Conservation (phyloP, 2,329 filamentous ascomycete species). For the Setomelanomma holmii region DNA sequence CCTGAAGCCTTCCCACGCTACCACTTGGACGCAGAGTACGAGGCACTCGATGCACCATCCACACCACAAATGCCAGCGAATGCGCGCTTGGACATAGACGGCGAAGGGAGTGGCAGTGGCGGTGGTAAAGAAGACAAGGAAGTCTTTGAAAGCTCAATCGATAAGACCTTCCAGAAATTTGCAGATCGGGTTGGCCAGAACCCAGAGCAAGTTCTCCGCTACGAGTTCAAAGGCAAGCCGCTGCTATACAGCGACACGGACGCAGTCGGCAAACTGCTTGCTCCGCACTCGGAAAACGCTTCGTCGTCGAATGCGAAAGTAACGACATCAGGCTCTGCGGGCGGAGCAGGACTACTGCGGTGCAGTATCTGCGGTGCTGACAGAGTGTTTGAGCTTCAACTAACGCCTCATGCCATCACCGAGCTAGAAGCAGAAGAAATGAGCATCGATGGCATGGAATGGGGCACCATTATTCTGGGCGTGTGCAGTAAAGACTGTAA, state of each 20-base stretch:
- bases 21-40: slow-evolving; percentile 89
- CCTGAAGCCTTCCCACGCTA: slow-evolving; percentile 76
- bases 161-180: slow-evolving; percentile 60
- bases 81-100: slow-evolving; percentile 52
- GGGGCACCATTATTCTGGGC: slow-evolving; percentile 89
- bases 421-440: slow-evolving; percentile 80
- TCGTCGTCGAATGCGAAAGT: slow-evolving; percentile 35
- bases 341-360: slow-evolving; percentile 66
- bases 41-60: slow-evolving; percentile 73
- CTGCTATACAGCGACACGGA: slow-evolving; percentile 84
- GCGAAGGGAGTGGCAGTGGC: slow-evolving; percentile 34
- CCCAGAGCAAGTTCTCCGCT: slow-evolving; percentile 59
- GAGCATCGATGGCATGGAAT: slow-evolving; percentile 87
- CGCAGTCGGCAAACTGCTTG: slow-evolving; percentile 71
- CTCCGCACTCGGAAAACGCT: slow-evolving; percentile 37
- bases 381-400: slow-evolving; percentile 88
- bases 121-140: slow-evolving; percentile 55
- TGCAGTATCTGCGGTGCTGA: slow-evolving; percentile 78
- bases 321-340: slow-evolving; percentile 30
- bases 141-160: slow-evolving; percentile 57
- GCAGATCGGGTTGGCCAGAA: slow-evolving; percentile 60
- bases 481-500: slow-evolving; percentile 84
- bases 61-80: slow-evolving; percentile 58
- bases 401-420: slow-evolving; percentile 88
- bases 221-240: slow-evolving; percentile 57